Conservation (phyloP, 2,329 filamentous ascomycete species). For the Fusarium brachygibbosum region DNA sequence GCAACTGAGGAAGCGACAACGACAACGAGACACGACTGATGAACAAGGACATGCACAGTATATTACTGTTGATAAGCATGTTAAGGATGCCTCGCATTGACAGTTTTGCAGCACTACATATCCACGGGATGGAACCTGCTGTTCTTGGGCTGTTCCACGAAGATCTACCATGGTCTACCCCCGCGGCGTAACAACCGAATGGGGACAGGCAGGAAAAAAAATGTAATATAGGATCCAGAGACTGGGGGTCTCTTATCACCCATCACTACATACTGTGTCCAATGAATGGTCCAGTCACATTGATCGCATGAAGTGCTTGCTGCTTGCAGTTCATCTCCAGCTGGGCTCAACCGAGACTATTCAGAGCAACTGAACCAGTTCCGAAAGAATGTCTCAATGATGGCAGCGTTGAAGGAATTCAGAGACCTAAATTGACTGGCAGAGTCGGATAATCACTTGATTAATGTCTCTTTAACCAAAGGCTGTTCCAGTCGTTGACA, state of each 20-base stretch:
- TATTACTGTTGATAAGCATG: neutral
- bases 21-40: constrained; percentile 5
- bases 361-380: constrained; percentile 16
- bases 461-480: neutral
- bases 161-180: constrained; percentile 39
- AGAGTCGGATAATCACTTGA: constrained; percentile 24
- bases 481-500: constrained; percentile 38
- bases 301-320: constrained; percentile 12
- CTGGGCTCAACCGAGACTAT: constrained; percentile 23
- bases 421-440: constrained; percentile 35
- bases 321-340: constrained; percentile 29
- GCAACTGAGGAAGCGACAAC: neutral
- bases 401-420: constrained; percentile 1
- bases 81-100: constrained; percentile 9
- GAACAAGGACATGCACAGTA: neutral
- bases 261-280: constrained; percentile 3
- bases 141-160: constrained; percentile 43
- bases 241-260: constrained; percentile 24
- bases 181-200: constrained; percentile 34
- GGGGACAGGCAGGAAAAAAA: constrained; percentile 23
- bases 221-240: constrained; percentile 18
- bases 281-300: constrained; percentile 29
- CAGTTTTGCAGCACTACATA: constrained; percentile 5
- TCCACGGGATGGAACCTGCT: constrained; percentile 34
- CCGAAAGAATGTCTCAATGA: neutral